Conservation (phyloP, 768 basidiomycete genomes). For the Phaeolepiota aurea region DNA sequence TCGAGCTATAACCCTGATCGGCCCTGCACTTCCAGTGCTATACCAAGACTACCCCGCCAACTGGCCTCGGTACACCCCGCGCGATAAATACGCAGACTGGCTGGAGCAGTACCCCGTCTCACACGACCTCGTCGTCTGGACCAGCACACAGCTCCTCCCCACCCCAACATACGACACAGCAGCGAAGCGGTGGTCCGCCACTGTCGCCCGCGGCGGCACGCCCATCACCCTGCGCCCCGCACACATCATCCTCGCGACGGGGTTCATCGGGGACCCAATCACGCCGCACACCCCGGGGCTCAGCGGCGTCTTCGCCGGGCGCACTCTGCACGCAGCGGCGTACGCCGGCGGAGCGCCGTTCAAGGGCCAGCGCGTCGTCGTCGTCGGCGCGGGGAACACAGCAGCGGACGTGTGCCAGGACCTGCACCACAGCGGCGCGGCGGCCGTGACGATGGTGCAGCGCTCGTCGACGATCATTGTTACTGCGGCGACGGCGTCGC, state of each 20-base stretch:
- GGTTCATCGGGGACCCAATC: conserved; percentile 23
- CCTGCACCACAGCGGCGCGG: conserved; percentile 19
- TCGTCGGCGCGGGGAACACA: conserved; percentile 33
- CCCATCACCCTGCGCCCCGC: conserved; percentile 21
- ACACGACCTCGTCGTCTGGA: conserved; percentile 38
- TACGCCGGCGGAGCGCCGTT: conserved; percentile 19
- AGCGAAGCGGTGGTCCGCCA: conserved; percentile 23
- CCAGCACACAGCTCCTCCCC: conserved; percentile 20
- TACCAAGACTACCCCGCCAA: conserved; percentile 28
- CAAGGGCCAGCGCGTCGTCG: conserved; percentile 25
- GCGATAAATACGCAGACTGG: conserved; percentile 35
- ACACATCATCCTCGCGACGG: conserved; percentile 31
- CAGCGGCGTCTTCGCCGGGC: conserved; percentile 20
- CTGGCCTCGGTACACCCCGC: conserved; percentile 32
- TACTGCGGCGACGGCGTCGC: conserved; percentile 3
- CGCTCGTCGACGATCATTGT: conserved; percentile 29
- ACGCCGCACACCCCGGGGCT: conserved; percentile 18
- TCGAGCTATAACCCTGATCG: not conserved
- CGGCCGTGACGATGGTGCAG: conserved; percentile 32
- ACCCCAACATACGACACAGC: conserved; percentile 23
- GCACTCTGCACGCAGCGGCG: conserved; percentile 20
- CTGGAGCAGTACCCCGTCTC: conserved; percentile 29
- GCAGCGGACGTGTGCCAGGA: conserved; percentile 31
- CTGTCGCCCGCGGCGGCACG: conserved; percentile 19
- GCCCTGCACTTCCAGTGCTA: conserved; percentile 20